Base-by-base conservation (phyloP, 2,329 filamentous ascomycete species). In the Colletotrichum sp. region DNA sequence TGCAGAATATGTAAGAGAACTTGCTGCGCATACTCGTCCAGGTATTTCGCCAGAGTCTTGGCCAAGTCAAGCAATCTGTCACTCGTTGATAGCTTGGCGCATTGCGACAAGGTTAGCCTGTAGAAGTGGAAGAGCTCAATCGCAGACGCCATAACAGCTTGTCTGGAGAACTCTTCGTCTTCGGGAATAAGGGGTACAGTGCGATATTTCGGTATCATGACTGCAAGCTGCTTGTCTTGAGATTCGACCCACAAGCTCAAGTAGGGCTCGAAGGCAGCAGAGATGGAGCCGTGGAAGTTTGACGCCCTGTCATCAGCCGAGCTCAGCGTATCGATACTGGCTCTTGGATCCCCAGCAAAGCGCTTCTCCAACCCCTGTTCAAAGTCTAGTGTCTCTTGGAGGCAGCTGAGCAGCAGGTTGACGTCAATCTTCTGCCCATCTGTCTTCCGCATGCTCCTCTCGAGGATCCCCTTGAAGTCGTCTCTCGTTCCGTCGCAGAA, bases 91-190 rank as follows among this genome's bases (percentile, higher is more conserved):
- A 99, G 89, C 84, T 98, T 99, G 6, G 97, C 96, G 85, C 97
- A 99, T 86, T 99, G 97, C 5, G 96, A 95, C 44, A 99, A 87
- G 0, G 95, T 96, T 75, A 96, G 91, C 77, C 98, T 95, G 86
- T 99, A 99, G 83, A 98, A 98, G 81, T 98, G 95, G 85, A 99
- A 99, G 1, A 99, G 91, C 82, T 99, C 97, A 62, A 98, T 98
- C 5, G 97, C 98, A 0, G 97, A 99, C 3, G 94, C 90, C 74
- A 98, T 96, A 72, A 99, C 96, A 60, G 95, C 93, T 83, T 98
- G 95, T 0, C 95, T 89, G 57, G 95, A 95, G 84, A 99, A 99
- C 72, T 99, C 97, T 80, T 99, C 97, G 79, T 98, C 97, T 0
- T 91, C 87, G 5, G 95, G 92, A 55, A 96, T 90, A 4, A 98